These are phyloP conservation scores for Chrysanthemum makinoi DNA, from an alignment of 129 eudicot species.

Conservation along the genomic window DNA sequence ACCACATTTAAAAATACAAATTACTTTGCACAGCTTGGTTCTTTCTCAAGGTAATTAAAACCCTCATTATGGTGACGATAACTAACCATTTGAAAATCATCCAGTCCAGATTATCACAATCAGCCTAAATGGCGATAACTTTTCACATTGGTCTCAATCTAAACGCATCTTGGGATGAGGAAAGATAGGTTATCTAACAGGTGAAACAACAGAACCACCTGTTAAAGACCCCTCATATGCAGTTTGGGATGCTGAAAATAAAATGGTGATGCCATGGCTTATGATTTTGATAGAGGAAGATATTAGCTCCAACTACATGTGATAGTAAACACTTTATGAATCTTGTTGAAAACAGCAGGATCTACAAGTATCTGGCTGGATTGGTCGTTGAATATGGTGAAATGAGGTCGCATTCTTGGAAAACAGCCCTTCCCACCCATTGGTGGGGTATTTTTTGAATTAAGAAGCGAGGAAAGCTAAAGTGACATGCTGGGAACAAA, in stretches of 20 bases:
- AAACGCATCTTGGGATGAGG: neutral
- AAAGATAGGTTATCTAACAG: neutral
- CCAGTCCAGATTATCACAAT: neutral
- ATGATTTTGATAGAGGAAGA: neutral
- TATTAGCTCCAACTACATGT: neutral
- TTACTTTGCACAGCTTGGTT: neutral
- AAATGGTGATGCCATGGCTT: neutral
- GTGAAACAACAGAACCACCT: neutral
- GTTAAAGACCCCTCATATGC: neutral
- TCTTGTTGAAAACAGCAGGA: neutral
- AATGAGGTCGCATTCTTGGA: neutral
- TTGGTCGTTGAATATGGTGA: neutral
- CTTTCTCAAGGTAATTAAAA: neutral
- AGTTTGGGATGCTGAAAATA: no score
- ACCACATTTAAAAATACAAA: no score
- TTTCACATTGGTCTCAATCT: neutral
- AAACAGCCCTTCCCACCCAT: neutral
- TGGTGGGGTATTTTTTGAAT: constrained; percentile 1
- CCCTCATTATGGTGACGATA: neutral
- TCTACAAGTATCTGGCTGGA: neutral
- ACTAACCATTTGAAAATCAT: neutral
- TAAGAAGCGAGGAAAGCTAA: neutral
- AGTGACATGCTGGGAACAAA: neutral
- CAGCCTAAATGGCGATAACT: neutral
- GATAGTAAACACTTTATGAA: no score